These are phyloP conservation scores for Neospermospora avenae DNA, from an alignment of 2,329 filamentous ascomycete species.

Conservation along the genomic window DNA sequence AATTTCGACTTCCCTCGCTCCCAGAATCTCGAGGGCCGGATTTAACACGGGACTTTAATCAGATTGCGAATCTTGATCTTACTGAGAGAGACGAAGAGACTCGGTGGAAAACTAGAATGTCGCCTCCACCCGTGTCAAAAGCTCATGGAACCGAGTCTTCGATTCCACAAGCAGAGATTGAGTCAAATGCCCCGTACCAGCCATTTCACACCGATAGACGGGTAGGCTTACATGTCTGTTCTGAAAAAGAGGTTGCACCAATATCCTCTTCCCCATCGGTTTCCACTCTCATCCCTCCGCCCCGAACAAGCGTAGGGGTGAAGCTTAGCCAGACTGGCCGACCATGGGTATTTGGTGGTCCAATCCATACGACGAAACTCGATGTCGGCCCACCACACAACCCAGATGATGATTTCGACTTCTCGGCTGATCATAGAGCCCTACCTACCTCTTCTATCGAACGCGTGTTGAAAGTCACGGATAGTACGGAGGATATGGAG, in stretches of 20 bases:
- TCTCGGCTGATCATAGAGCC: constrained; percentile 50
- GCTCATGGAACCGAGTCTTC: constrained; percentile 51
- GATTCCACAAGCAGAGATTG: constrained; percentile 80
- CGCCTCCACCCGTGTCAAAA: constrained; percentile 38
- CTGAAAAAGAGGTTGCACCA: constrained; percentile 10
- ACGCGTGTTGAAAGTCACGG: constrained; percentile 53
- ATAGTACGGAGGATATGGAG: constrained; percentile 53
- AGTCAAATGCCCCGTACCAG: constrained; percentile 92
- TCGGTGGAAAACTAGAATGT: constrained; percentile 39
- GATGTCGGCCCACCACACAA: constrained; percentile 48
- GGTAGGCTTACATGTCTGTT: constrained; percentile 72
- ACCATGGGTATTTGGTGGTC: constrained; percentile 59
- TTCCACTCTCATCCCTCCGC: constrained; percentile 27
- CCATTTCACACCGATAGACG: constrained; percentile 91
- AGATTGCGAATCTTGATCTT: constrained; percentile 35
- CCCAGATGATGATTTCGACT: constrained; percentile 51
- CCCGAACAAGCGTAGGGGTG: constrained; percentile 18
- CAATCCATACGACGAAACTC: constrained; percentile 48
- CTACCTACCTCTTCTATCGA: constrained; percentile 64
- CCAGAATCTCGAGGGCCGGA: constrained; percentile 56
- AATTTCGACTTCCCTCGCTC: constrained; percentile 63
- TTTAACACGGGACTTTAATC: constrained; percentile 53
- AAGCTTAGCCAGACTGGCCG: constrained; percentile 4
- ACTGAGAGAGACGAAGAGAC: constrained; percentile 30
- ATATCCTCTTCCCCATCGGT: constrained; percentile 25